Conservation (phyloP, 169 alveolate genomes). For the Theileria orientalis region DNA sequence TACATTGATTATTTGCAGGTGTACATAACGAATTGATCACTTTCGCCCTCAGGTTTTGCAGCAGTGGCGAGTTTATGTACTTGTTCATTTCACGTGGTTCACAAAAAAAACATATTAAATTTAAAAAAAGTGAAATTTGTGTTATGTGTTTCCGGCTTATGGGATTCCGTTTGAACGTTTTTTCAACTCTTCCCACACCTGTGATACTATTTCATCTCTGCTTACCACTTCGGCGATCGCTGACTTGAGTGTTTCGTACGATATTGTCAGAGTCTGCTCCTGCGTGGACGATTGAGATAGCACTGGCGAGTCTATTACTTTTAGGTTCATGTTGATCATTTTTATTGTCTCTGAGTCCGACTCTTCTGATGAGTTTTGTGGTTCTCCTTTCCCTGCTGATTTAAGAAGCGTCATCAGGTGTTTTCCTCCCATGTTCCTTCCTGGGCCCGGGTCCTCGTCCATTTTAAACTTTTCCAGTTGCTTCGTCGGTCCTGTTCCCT, state of each 20-base stretch:
- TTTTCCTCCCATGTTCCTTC: neutral
- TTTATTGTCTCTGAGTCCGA: neutral
- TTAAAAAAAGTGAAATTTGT: too few species aligned
- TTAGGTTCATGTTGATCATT: neutral
- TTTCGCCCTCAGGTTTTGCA: neutral
- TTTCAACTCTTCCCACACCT: constrained; percentile 40
- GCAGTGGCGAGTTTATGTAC: neutral
- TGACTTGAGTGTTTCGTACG: constrained; percentile 29
- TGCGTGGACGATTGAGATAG: neutral
- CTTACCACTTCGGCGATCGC: constrained; percentile 34
- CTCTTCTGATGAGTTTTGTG: neutral
- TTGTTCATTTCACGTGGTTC: too few species aligned
- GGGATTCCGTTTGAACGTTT: too few species aligned
- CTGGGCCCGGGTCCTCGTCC: too few species aligned
- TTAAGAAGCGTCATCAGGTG: constrained; percentile 1
- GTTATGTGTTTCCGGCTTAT: too few species aligned
- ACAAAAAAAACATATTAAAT: too few species aligned
- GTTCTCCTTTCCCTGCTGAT: neutral
- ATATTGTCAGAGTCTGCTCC: constrained; percentile 8
- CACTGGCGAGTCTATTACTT: neutral
- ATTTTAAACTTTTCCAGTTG: neutral
- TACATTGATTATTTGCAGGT: neutral
- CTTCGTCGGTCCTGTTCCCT: neutral
- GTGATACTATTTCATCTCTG: constrained; percentile 40
- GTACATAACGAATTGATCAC: neutral